A percentile compares a stretch with the other conserved stretches of the same genome.
Conservation (phyloP, 1,284 basidiomycete species). For the Boletellus deceptivus region DNA sequence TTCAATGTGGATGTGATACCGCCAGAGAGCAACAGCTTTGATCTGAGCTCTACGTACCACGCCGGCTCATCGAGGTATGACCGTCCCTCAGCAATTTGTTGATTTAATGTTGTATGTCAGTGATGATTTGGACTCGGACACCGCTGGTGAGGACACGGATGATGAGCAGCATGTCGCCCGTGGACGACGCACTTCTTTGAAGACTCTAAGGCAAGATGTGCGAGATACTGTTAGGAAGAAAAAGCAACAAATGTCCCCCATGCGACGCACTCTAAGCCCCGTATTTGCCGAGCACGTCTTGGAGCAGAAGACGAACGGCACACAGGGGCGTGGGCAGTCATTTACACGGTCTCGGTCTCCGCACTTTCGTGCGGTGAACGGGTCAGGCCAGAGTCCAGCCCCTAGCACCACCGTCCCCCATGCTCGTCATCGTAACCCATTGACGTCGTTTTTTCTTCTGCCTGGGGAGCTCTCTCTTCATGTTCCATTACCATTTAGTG, state of each 20-base stretch:
- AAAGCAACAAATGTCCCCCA: constrained; percentile 26
- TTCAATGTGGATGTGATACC: constrained; percentile 24
- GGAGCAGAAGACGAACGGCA: constrained; percentile 22
- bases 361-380: constrained; percentile 14
- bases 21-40: constrained; percentile 38
- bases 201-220: constrained; percentile 23
- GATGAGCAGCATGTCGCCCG: constrained; percentile 23
- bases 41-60: constrained; percentile 83
- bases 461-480: constrained; percentile 22
- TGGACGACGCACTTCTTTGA: constrained; percentile 29
- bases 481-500: constrained; percentile 17
- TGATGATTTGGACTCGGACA: constrained; percentile 32
- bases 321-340: constrained; percentile 16
- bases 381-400: constrained; percentile 20
- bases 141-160: constrained; percentile 34
- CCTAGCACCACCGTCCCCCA: constrained; percentile 13
- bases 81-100: not conserved
- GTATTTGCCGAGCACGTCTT: constrained; percentile 11
- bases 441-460: constrained; percentile 19
- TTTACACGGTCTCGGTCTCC: constrained; percentile 28
- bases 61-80: constrained; percentile 72
- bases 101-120: constrained; percentile 19
- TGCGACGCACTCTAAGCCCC: constrained; percentile 21
- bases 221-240: constrained; percentile 30
- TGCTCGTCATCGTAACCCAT: constrained; percentile 23